phyloP scores from a whole-genome alignment of 2,329 filamentous ascomycete species.

The Hirsutella minnesotensis region DNA sequence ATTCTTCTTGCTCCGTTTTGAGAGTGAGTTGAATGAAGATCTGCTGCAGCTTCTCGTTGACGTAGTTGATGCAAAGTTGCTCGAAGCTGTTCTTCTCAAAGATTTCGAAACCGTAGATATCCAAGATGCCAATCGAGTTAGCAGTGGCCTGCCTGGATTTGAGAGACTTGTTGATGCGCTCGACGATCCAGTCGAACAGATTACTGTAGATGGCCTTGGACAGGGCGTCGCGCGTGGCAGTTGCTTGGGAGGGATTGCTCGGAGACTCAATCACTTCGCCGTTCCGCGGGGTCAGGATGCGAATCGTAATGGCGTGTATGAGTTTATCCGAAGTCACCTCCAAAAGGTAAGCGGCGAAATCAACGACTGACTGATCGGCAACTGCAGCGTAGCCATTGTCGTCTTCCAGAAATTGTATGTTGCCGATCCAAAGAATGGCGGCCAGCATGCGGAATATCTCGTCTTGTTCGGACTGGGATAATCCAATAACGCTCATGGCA shows the following conservation, averaged over 20 bases:
- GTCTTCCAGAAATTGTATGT: conserved; percentile 82
- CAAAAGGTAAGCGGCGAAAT: conserved; percentile 87
- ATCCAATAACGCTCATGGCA: conserved; percentile 89
- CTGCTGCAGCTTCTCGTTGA: conserved; percentile 97
- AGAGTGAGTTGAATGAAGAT: conserved; percentile 97
- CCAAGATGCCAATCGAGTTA: conserved; percentile 90
- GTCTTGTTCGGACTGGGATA: conserved; percentile 81
- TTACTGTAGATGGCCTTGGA: conserved; percentile 96
- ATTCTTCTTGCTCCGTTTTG: conserved; percentile 96
- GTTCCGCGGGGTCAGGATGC: conserved; percentile 61
- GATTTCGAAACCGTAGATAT: conserved; percentile 99
- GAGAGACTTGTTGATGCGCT: conserved; percentile 79
- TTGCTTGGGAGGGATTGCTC: conserved; percentile 77
- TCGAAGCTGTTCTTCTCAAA: conserved; percentile 99
- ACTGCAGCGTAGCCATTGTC: conserved; percentile 82
- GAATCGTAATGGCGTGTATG: conserved; percentile 77
- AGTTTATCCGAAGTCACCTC: conserved; percentile 75
- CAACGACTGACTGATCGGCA: conserved; percentile 78
- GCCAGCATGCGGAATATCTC: conserved; percentile 94
- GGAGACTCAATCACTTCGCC: conserved; percentile 62
- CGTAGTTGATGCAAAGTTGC: conserved; percentile 98
- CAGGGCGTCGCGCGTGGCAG: conserved; percentile 77
- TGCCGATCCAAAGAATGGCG: conserved; percentile 86
- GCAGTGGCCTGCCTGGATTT: conserved; percentile 62
- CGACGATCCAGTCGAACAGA: conserved; percentile 96